Conservation (phyloP, 163 green algal species). For the Trebouxiophyceae sp. region DNA sequence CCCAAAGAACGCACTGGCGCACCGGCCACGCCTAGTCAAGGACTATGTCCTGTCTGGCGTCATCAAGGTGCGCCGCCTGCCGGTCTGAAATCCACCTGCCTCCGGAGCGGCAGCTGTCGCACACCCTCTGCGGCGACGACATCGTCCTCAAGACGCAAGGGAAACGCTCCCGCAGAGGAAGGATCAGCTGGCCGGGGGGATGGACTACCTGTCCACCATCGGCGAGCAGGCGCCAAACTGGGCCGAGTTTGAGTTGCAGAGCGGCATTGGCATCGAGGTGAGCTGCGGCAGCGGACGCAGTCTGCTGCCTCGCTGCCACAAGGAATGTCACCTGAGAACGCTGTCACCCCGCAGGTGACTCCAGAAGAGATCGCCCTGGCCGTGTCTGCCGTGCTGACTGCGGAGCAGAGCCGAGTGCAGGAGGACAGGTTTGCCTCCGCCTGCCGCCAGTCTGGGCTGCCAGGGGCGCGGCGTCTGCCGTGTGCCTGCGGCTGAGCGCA, state of each 20-base stretch:
- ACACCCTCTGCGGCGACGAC: too few relatives aligned
- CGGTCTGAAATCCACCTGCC: too few relatives aligned
- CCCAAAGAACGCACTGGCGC: constrained; percentile 68
- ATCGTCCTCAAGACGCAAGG: too few relatives aligned
- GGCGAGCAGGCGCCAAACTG: constrained; percentile 41
- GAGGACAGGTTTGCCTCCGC: too few relatives aligned
- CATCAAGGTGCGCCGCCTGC: constrained; percentile 71
- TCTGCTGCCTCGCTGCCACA: neutral
- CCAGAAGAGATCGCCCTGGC: constrained; percentile 54
- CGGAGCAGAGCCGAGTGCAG: constrained; percentile 45
- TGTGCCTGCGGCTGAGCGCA: too few relatives aligned
- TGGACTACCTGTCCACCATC: constrained; percentile 70
- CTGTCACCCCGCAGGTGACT: constrained; percentile 36
- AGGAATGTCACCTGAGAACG: neutral
- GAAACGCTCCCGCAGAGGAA: constrained; percentile 35
- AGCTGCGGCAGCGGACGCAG: constrained; percentile 7
- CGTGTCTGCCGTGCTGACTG: constrained; percentile 45
- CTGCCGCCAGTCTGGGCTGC: too few relatives aligned
- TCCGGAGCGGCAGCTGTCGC: too few relatives aligned
- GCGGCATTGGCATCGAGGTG: constrained; percentile 78
- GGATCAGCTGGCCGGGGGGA: constrained; percentile 69
- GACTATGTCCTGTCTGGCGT: constrained; percentile 61
- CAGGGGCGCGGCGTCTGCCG: too few relatives aligned
- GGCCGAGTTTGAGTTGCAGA: constrained; percentile 51
- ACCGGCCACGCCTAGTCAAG: constrained; percentile 59